Evolutionary conservation across 163 green algal species (phyloP), one percentile per base, ranked within the genome.

Genomic region (Chlamydomonas reinhardtii): DNA sequence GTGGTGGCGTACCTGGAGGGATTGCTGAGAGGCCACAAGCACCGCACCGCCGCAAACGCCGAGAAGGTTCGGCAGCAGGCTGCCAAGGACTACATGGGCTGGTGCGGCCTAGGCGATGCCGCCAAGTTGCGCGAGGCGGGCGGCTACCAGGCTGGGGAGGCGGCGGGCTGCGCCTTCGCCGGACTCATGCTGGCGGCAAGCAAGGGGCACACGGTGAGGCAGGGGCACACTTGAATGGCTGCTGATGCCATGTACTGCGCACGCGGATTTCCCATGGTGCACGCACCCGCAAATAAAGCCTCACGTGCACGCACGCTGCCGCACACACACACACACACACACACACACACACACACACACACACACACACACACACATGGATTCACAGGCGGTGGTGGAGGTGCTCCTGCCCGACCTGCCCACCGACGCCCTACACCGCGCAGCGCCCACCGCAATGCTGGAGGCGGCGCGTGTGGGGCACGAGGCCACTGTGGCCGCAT

Each of bases 1-100:
- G 90, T 94, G 25, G 39, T 76, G 11, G 74, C 69, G 0, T 94
- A 87, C 48, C 81, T 94, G 35, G 76, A 91, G 65, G 37, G 17
- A 2, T 24, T 22, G 11, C 31, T n/a, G 34, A 22, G 25, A 17
- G 65, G 34, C 35, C 12, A 19, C 68, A 27, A 52, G 9, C 48
- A 56, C 48, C 12, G 11, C 12, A 2, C 5, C 17, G 48, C 48
- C 11, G 48, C 17, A 19, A 14, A 56, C 27, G 71, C 39, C 15
- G 25, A 35, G 2, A 76, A 76, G 71, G 1, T 11, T 16, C 71
- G 39, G 12, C 11, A 37, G 71, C 71, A 76, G 37, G 71, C 71
- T 3, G 71, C 37, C 37, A 4, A 9, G 20, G 5, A 62, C 25
- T 62, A 61, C 71, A 8, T 76, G 71, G 19, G 39, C 37, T 34